A percentile compares a stretch with the other conserved stretches of the same genome.
Conservation (phyloP, 306 rosid species). For the Ziziphus jujuba region DNA sequence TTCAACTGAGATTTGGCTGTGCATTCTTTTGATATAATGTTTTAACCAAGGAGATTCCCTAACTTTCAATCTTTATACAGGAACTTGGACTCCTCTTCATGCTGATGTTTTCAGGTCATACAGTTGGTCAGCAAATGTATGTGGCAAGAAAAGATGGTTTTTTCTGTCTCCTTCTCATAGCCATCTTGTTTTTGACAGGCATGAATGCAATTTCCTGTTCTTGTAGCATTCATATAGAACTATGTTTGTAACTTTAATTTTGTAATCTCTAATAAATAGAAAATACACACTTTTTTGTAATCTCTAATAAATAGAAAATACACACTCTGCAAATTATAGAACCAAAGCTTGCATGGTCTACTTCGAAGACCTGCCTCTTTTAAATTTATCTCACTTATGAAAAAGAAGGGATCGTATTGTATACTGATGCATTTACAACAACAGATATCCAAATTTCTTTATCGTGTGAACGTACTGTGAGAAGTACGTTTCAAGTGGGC, state of each 20-base stretch:
- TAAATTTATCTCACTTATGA: neutral
- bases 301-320: neutral
- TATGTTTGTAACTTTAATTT: neutral
- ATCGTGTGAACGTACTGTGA: neutral
- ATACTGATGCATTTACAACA: too few relatives aligned
- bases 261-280: neutral
- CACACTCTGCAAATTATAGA: constrained; percentile 1
- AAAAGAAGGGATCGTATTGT: too few relatives aligned
- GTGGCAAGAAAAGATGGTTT: constrained; percentile 91
- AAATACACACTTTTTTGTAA: neutral
- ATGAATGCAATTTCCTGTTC: constrained; percentile 27
- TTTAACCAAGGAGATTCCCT: constrained; percentile 10
- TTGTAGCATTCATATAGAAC: neutral
- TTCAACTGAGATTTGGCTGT: constrained; percentile 12
- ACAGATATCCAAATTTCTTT: neutral
- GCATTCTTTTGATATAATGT: neutral
- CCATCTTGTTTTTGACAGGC: constrained; percentile 86
- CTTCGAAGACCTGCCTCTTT: neutral
- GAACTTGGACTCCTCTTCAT: constrained; percentile 97
- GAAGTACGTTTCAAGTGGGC: neutral
- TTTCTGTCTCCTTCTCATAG: constrained; percentile 77
- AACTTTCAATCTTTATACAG: constrained; percentile 46
- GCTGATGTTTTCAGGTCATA: constrained; percentile 97
- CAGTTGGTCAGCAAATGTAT: constrained; percentile 94
- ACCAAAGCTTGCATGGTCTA: neutral